Conservation (phyloP, 441 rosid species). For the Geranium incanum region DNA sequence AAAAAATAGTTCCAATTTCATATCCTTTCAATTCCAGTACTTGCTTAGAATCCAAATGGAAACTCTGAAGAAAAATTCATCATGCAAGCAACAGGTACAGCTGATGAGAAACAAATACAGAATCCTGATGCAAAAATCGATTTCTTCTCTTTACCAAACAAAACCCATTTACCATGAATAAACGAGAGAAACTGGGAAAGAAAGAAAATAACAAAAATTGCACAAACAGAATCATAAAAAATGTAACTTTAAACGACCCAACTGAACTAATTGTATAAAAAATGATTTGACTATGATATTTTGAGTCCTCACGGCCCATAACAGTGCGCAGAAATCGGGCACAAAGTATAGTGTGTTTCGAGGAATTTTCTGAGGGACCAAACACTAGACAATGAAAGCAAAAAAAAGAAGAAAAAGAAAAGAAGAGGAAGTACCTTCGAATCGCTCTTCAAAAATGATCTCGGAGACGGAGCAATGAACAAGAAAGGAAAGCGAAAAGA, state of each 20-base stretch:
- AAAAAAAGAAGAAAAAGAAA: no score
- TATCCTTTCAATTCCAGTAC: background rate
- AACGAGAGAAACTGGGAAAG: no score
- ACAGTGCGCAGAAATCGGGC: background rate
- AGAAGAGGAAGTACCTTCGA: conserved; percentile 22
- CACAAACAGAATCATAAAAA: no score
- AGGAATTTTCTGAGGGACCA: background rate
- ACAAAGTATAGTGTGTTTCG: background rate
- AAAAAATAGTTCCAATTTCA: background rate
- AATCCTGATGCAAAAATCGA: no score
- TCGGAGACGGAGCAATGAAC: conserved; percentile 15
- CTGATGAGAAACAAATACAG: no score
- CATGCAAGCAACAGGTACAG: background rate
- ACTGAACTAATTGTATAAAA: background rate
- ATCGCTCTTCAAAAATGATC: conserved; percentile 29
- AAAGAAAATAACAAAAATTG: no score
- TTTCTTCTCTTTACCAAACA: no score
- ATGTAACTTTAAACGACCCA: background rate
- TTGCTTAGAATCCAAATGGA: background rate
- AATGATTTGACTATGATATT: background rate
- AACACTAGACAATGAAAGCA: background rate
- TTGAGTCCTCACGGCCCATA: background rate
- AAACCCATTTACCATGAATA: no score
- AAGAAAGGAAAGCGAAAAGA: conserved; percentile 14
- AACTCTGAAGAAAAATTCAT: background rate